Evolutionary conservation across 2,329 filamentous ascomycete genomes (phyloP), one percentile per base, ranked within the genome.

Genomic region (Dactylellina cionopaga): DNA sequence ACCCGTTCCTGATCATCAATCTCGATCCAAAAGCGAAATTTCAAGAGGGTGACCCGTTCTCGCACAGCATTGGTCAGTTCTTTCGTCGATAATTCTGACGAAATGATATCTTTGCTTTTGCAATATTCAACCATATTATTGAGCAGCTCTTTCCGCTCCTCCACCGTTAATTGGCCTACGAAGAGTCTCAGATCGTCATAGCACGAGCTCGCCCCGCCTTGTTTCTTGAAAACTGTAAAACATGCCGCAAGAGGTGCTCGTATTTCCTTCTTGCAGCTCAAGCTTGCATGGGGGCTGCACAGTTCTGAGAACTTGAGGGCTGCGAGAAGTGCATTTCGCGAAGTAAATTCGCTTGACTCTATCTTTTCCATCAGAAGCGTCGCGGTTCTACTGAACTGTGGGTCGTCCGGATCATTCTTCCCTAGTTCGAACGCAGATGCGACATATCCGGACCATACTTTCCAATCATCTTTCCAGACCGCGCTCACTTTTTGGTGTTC

Each of bases 171-270:
- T 74, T 75, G 76, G 44, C 70, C 75, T 2, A 78, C 66, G 43
- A 77, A 77, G 5, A 66, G 68, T 49, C 76, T 75, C 19, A 78
- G 63, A 59, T 78, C 77, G 41, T 77, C 76, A 22, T 77, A 78
- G 62, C 77, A 78, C 15, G 76, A 77, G 47, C 64, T 76, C 60
- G 76, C 78, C 3, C 68, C 76, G 15, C 76, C 74, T 27, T 75
- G 75, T 41, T 62, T 75, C 33, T 72, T 69, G 27, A 78, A 77
- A 65, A 78, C 77, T 19, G 70, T 64, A 44, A 76, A 73, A 49
- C 76, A 76, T 29, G 75, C 74, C 33, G 75, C 73, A 13, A 75
- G 55, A 17, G 77, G 46, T 22, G 74, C 75, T 41, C 74, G 60
- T 10, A 77, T 72, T 19, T 72, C 76, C 27, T 77, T 75, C n/a